Percentiles rank a stretch among this genome's conserved stretches.
These are phyloP conservation scores for Fusarium ambrosium DNA, from an alignment of 2,329 filamentous ascomycete genomes.

Conservation along the genomic window DNA sequence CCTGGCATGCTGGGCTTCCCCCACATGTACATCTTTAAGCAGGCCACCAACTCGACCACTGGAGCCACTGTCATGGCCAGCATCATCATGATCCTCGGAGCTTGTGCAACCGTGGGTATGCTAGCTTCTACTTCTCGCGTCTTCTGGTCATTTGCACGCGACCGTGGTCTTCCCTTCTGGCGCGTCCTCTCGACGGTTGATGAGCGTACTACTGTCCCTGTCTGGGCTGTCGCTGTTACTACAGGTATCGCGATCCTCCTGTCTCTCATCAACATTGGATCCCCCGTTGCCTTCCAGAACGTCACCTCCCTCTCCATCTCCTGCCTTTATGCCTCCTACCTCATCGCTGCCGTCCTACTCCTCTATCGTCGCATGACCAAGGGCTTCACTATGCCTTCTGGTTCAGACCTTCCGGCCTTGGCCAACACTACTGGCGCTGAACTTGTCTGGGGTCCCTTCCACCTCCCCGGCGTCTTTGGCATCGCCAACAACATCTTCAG, in stretches of 20 bases:
- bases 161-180: constrained; percentile 51
- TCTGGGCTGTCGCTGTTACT: constrained; percentile 47
- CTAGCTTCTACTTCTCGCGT: constrained; percentile 70
- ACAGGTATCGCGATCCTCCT: constrained; percentile 47
- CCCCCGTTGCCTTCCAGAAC: constrained; percentile 47
- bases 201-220: constrained; percentile 46
- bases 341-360: constrained; percentile 46
- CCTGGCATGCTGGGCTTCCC: constrained; percentile 62
- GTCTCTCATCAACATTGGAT: constrained; percentile 53
- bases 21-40: constrained; percentile 70
- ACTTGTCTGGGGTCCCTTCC: constrained; percentile 68
- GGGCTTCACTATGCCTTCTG: constrained; percentile 45
- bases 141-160: constrained; percentile 65
- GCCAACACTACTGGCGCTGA: constrained; percentile 48
- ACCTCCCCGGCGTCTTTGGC: constrained; percentile 63
- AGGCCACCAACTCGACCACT: constrained; percentile 61
- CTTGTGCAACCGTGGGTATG: constrained; percentile 64
- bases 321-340: constrained; percentile 49
- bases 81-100: constrained; percentile 63
- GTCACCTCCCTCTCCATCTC: constrained; percentile 50
- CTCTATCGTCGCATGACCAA: constrained; percentile 49
- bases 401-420: constrained; percentile 43
- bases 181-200: constrained; percentile 45
- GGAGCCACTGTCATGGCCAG: constrained; percentile 64
- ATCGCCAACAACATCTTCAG: constrained; percentile 68